These are phyloP conservation scores for Cordyceps javanica DNA, from an alignment of 2,329 filamentous ascomycete species.

Conservation along the genomic window DNA sequence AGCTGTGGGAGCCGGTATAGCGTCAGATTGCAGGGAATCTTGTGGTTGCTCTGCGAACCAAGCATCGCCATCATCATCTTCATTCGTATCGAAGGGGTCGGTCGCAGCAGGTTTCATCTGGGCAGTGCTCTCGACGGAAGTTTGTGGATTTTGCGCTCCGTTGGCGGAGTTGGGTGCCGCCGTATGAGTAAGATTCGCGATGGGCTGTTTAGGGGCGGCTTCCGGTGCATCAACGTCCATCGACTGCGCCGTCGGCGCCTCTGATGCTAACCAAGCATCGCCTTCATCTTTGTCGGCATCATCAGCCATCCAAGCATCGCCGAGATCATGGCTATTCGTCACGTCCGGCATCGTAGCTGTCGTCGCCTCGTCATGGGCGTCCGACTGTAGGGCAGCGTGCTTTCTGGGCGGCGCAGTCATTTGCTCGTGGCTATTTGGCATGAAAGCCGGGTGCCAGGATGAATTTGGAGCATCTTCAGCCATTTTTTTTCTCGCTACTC, in stretches of 20 bases:
- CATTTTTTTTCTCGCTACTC: constrained; percentile 26
- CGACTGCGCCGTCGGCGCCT: not conserved
- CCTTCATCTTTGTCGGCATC: constrained; percentile 20
- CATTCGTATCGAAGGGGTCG: constrained; percentile 1
- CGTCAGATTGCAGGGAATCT: not conserved
- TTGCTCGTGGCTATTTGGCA: constrained; percentile 26
- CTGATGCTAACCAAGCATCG: constrained; percentile 18
- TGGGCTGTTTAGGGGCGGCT: not conserved
- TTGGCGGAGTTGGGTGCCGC: not conserved
- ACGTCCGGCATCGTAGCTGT: constrained; percentile 1
- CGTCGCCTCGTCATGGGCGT: not conserved
- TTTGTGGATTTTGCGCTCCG: not conserved
- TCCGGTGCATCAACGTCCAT: not conserved
- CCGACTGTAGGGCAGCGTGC: not conserved
- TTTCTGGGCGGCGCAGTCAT: not conserved
- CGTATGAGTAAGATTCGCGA: not conserved
- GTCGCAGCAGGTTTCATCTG: not conserved
- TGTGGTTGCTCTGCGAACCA: constrained; percentile 1
- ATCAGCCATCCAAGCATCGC: constrained; percentile 15
- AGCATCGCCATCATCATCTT: not conserved
- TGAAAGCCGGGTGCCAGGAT: constrained; percentile 36
- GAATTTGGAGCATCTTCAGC: constrained; percentile 29
- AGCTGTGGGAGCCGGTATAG: not conserved
- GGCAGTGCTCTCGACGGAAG: not conserved
- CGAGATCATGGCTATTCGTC: constrained; percentile 2